Evolutionary conservation across 2,329 filamentous ascomycete genomes (phyloP), one percentile per base, ranked within the genome.

Genomic region (Colletotrichum costaricense): DNA sequence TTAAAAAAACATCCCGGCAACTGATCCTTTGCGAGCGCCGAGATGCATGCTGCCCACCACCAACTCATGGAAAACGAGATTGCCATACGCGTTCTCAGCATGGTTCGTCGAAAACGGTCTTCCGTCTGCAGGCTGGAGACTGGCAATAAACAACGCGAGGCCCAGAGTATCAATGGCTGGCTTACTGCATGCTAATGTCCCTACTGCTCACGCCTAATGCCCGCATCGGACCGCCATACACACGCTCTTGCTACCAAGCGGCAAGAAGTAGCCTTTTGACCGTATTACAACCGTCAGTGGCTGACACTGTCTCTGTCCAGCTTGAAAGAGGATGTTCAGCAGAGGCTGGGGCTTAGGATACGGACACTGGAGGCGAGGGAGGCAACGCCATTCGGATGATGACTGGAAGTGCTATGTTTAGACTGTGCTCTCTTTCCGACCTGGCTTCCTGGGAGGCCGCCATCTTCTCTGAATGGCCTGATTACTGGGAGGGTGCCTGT

Each of bases 191-290:
- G 54, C 26, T 30, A 19, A 56, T 11, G n/a, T 46, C 49, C 58
- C 52, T 42, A 62, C 42, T 0, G 11, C 11, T 28, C 8, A 52
- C 26, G 5, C 16, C 24, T 26, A 38, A 72, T 72, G 65, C 65
- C 69, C 69, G 69, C 49, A 58, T 72, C 69, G 52, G 69, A 72
- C 69, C 58, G 69, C 26, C 49, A 22, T 19, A 22, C 16, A 8
- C 19, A 7, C 2, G 7, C 42, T 7, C 42, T 9, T 4, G 42
- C 4, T n/a, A 9, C 7, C 42, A 49, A 19, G 33, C 2, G 33
- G 33, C 19, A 22, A n/a, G 42, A 49, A 49, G 42, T 11, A 22
- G 42, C 8, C 12, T 6, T n/a, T 11, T 1, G 2, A n/a, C 42
- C 42, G 42, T 49, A 9, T 11, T 9, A 2, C 42, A 49, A 11